Evolutionary conservation across 202 grass and related monocot species (phyloP).

Genomic region (Digitaria exilis): DNA sequence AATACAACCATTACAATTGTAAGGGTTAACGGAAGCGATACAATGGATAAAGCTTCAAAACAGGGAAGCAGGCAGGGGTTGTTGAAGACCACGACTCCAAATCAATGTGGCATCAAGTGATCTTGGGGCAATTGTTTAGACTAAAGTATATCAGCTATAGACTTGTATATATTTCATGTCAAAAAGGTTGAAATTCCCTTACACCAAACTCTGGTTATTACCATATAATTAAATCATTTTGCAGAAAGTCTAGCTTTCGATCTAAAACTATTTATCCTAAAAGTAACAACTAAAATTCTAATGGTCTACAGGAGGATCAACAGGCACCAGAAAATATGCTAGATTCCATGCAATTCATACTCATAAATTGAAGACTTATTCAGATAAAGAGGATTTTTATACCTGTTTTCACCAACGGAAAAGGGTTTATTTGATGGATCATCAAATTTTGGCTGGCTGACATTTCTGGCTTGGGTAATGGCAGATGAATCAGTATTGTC

Average conservation of each 20-base stretch:
- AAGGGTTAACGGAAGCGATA: not conserved
- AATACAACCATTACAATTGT: not conserved
- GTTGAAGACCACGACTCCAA: not conserved
- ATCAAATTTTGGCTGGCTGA: conserved; percentile 44
- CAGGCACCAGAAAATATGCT: not conserved
- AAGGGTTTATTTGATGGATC: conserved; percentile 36
- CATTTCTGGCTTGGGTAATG: conserved; percentile 20
- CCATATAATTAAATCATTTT: not conserved
- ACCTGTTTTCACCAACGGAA: conserved; percentile 53
- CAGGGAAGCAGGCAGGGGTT: too few relatives aligned
- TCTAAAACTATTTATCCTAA: too few relatives aligned
- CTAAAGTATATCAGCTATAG: not conserved
- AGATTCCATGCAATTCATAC: not conserved
- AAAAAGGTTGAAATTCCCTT: not conserved
- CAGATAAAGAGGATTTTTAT: not conserved
- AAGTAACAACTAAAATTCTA: not conserved
- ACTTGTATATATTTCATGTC: not conserved
- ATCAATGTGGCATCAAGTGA: not conserved
- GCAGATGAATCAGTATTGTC: conserved; percentile 35
- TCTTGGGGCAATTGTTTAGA: not conserved
- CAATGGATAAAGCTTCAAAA: not conserved
- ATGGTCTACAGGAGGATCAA: not conserved
- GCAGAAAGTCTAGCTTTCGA: not conserved
- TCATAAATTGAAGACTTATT: not conserved
- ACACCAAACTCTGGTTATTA: not conserved